Conservation (phyloP, 768 basidiomycete genomes). For the Coprinopsis cinerea region DNA sequence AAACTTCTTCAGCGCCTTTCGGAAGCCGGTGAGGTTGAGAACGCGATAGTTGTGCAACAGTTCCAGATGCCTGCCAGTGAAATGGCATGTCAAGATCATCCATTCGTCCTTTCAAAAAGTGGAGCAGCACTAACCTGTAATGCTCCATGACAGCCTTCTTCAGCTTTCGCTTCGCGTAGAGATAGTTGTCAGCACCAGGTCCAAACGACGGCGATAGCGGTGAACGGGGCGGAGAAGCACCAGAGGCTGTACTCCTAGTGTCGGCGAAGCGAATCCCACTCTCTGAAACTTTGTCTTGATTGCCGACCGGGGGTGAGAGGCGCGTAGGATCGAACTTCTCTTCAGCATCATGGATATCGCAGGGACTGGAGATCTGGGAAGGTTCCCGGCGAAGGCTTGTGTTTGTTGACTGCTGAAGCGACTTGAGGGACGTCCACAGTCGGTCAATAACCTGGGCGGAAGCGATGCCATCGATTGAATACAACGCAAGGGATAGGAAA, state of each 20-base stretch:
- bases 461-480: neutral
- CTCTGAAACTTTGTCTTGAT: neutral
- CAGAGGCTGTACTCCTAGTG: neutral
- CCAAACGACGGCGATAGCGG: neutral
- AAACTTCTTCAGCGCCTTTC: constrained; percentile 82
- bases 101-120: neutral
- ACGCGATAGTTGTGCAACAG: constrained; percentile 86
- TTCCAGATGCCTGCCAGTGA: constrained; percentile 57
- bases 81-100: neutral
- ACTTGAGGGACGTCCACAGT: neutral
- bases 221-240: neutral
- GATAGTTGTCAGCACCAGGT: constrained; percentile 73
- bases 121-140: constrained; percentile 52
- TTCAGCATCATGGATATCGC: neutral
- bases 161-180: constrained; percentile 77
- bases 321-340: neutral
- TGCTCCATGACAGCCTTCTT: constrained; percentile 80
- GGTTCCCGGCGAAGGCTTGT: neutral
- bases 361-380: neutral
- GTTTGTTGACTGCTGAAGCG: neutral
- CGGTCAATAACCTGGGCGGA: neutral
- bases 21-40: constrained; percentile 85
- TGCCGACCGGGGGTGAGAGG: neutral
- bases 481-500: neutral
- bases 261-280: neutral